Percentiles rank a stretch among this genome's conserved stretches.
Evolutionary conservation across 257 asterid species (phyloP).

Genomic region (Penstemon newberryi): DNA sequence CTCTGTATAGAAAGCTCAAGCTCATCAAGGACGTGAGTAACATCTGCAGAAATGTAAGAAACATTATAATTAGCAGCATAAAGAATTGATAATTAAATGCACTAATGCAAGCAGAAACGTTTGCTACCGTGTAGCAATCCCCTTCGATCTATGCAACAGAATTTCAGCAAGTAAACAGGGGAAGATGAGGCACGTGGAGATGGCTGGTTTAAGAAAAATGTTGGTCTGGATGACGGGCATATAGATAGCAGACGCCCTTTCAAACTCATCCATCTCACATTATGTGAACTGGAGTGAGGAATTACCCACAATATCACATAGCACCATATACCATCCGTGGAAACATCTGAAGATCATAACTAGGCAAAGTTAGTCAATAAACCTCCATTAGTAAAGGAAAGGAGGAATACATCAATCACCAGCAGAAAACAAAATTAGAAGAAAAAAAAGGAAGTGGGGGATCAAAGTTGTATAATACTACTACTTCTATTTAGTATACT

Average conservation of each 20-base stretch:
- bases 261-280: slow-evolving; percentile 64
- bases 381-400: slow-evolving; percentile 7
- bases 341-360: slow-evolving; percentile 55
- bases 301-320: slow-evolving; percentile 64
- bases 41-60: slow-evolving; percentile 45
- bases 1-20: slow-evolving; percentile 69
- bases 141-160: slow-evolving; percentile 57
- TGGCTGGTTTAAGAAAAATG: slow-evolving; percentile 49
- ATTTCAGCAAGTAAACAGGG: slow-evolving; percentile 59
- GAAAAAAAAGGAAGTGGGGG: background rate
- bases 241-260: slow-evolving; percentile 65
- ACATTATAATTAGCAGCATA: slow-evolving; percentile 15
- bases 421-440: background rate
- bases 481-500: no score
- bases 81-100: slow-evolving; percentile 7
- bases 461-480: no score
- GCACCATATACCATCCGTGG: slow-evolving; percentile 94
- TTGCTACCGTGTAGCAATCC: slow-evolving; percentile 75
- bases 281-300: slow-evolving; percentile 49
- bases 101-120: slow-evolving; percentile 1
- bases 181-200: slow-evolving; percentile 38
- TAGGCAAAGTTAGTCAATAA: slow-evolving; percentile 7
- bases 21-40: slow-evolving; percentile 65
- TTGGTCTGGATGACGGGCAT: slow-evolving; percentile 57
- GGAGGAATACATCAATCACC: background rate